A percentile compares a stretch with the other conserved stretches of the same genome.
Conservation (phyloP, 139 green algal species). For the Chlamydomonas schloesseri region DNA sequence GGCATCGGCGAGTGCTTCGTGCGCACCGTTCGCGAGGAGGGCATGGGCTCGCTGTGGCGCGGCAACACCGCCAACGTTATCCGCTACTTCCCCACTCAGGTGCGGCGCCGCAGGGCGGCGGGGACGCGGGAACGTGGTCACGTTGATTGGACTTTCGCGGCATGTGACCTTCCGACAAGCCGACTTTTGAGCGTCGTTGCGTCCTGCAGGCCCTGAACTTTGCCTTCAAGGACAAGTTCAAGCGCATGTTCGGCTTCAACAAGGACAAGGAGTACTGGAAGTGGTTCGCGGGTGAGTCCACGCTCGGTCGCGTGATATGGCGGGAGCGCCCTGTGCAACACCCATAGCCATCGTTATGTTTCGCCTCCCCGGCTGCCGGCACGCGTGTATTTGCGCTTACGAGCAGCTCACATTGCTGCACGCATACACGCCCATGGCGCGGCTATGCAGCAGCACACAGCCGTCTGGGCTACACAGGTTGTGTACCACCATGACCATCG, state of each 20-base stretch:
- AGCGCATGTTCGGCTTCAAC: constrained; percentile 96
- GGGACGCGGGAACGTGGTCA: too few species aligned
- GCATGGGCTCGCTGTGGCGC: constrained; percentile 95
- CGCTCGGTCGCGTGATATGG: too few species aligned
- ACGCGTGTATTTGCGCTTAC: too few species aligned
- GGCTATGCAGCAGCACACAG: too few species aligned
- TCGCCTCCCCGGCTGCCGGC: too few species aligned
- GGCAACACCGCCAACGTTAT: constrained; percentile 98
- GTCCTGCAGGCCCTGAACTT: constrained; percentile 96
- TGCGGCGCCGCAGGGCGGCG: not conserved
- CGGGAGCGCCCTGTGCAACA: too few species aligned
- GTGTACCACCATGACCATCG: too few species aligned
- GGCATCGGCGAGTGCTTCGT: constrained; percentile 97
- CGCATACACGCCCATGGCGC: too few species aligned
- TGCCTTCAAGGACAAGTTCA: constrained; percentile 99
- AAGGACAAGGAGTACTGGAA: constrained; percentile 93
- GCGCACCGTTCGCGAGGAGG: constrained; percentile 89
- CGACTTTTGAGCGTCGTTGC: not conserved
- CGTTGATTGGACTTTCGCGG: not conserved
- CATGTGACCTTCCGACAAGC: not conserved
- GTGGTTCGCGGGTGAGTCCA: constrained; percentile 88
- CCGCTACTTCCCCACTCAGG: constrained; percentile 91
- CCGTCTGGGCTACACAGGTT: not conserved
- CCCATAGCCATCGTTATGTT: too few species aligned
- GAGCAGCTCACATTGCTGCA: too few species aligned